phyloP scores from a whole-genome alignment of 345 rosid species.

The Mangifera indica region DNA sequence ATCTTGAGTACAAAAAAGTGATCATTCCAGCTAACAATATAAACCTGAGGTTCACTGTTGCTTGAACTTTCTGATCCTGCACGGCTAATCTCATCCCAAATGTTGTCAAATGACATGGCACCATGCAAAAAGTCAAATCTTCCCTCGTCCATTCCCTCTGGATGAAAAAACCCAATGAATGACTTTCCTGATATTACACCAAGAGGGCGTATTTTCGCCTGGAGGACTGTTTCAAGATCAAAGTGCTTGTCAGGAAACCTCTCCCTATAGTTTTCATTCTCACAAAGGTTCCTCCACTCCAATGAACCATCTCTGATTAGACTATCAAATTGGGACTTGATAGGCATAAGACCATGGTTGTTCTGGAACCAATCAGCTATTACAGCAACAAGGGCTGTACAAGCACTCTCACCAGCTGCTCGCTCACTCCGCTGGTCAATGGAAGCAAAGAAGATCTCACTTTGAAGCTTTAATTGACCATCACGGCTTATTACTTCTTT shows the following conservation, averaged over 20 bases:
- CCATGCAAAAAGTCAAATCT: slow-evolving; percentile 72
- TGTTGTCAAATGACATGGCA: slow-evolving; percentile 92
- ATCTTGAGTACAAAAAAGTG: slow-evolving; percentile 90
- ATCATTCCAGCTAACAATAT: slow-evolving; percentile 98
- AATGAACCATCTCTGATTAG: slow-evolving; percentile 90
- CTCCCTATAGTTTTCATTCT: slow-evolving; percentile 65
- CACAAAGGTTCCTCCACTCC: slow-evolving; percentile 93
- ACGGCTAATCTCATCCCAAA: slow-evolving; percentile 85
- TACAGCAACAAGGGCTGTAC: slow-evolving; percentile 93
- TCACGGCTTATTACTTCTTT: slow-evolving; percentile 84
- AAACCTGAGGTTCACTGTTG: slow-evolving; percentile 53
- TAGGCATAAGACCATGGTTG: slow-evolving; percentile 74
- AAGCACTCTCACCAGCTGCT: slow-evolving; percentile 97
- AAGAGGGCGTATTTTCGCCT: slow-evolving; percentile 78
- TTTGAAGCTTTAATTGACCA: slow-evolving; percentile 79
- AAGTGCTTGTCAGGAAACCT: slow-evolving; percentile 92
- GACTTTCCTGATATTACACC: slow-evolving; percentile 69
- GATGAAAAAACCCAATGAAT: slow-evolving; percentile 89
- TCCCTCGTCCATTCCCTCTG: slow-evolving; percentile 71
- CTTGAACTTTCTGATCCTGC: slow-evolving; percentile 42
- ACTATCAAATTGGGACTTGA: slow-evolving; percentile 86
- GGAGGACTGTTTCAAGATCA: slow-evolving; percentile 89
- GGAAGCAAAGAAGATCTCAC: slow-evolving; percentile 79
- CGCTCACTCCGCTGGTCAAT: slow-evolving; percentile 92
- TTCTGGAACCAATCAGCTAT: slow-evolving; percentile 91